Percentiles rank a stretch among this genome's conserved stretches.
Conservation (phyloP, 371 early-diverging fungal genomes). For the Apophysomyces trapeziformis region DNA sequence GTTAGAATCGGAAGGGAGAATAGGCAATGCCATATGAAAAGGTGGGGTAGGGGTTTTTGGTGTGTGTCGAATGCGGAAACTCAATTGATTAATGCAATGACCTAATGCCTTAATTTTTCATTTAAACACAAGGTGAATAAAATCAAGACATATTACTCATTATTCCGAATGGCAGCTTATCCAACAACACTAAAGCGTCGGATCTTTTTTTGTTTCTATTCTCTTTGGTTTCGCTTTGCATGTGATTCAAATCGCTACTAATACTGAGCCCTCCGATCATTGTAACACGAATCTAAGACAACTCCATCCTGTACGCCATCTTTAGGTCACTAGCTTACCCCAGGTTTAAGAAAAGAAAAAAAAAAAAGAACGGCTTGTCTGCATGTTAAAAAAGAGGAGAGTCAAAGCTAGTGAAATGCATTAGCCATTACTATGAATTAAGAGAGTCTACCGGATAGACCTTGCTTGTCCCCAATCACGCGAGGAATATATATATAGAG, state of each 20-base stretch:
- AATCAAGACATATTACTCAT: background rate
- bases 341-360: background rate
- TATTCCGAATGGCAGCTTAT: no score
- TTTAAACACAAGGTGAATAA: background rate
- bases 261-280: no score
- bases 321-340: no score
- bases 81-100: background rate
- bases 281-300: no score
- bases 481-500: background rate
- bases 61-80: background rate
- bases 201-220: no score
- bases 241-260: no score
- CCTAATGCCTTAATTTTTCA: background rate
- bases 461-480: background rate
- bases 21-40: conserved; percentile 4
- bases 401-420: no score
- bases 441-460: no score
- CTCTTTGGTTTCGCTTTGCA: background rate
- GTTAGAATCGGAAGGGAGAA: background rate
- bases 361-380: background rate
- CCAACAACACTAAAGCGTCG: no score
- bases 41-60: background rate
- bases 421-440: no score
- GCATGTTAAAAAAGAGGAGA: background rate
- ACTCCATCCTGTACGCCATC: no score